phyloP scores from a whole-genome alignment of 805 yeast genomes.

The Wickerhamomyces sydowiorum region DNA sequence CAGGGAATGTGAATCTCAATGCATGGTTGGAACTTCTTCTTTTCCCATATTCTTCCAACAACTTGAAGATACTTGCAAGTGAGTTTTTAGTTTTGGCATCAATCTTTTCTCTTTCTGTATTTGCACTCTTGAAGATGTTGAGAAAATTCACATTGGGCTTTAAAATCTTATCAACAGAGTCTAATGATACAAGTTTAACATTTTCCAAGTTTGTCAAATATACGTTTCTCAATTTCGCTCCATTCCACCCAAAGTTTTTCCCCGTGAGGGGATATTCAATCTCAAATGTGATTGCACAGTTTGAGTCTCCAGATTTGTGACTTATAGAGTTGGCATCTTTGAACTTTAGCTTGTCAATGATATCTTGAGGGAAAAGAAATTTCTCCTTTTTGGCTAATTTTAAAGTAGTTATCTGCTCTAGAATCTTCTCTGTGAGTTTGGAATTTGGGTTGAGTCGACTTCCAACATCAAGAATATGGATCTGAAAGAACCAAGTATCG shows the following conservation, averaged over 20 bases:
- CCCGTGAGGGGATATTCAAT: neutral
- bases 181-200: neutral
- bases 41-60: neutral
- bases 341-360: neutral
- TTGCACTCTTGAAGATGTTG: neutral
- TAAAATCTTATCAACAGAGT: neutral
- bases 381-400: neutral
- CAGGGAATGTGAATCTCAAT: neutral
- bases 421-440: constrained; percentile 10
- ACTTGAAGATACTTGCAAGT: neutral
- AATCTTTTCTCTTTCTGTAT: neutral
- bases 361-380: neutral
- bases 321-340: neutral
- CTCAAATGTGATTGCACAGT: neutral
- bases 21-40: neutral
- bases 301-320: neutral
- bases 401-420: neutral
- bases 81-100: neutral
- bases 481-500: constrained; percentile 23
- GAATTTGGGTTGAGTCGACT: constrained; percentile 29
- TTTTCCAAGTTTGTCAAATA: neutral
- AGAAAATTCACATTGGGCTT: neutral
- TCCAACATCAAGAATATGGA: constrained; percentile 39
- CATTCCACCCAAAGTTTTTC: neutral
- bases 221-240: neutral